Percentiles rank a stretch among this genome's conserved stretches.
phyloP scores from a whole-genome alignment of 192 early-diverging fungal genomes.

The Coemansia pectinata region DNA sequence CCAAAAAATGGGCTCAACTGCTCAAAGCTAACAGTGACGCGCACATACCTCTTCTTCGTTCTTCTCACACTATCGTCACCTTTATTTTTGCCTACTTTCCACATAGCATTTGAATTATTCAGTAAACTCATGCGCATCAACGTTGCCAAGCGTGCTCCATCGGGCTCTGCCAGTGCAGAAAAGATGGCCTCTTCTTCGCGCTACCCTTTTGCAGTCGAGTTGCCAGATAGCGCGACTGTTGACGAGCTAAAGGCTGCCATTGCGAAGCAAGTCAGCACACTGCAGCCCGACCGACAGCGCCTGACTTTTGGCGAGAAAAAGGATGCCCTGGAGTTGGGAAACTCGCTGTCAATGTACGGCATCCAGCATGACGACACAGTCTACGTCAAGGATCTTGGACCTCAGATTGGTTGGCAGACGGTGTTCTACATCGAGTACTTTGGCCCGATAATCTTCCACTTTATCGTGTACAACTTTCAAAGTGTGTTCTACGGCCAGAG shows the following conservation, averaged over 20 bases:
- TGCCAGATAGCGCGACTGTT: conserved; percentile 62
- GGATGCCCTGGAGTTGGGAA: conserved; percentile 56
- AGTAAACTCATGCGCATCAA: conserved; percentile 48
- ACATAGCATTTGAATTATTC: conserved; percentile 31
- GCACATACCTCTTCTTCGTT: neutral
- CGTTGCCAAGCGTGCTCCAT: conserved; percentile 31
- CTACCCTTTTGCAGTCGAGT: conserved; percentile 59
- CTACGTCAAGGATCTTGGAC: conserved; percentile 74
- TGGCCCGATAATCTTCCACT: conserved; percentile 86
- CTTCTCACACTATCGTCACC: neutral
- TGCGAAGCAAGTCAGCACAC: conserved; percentile 52
- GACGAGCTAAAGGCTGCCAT: conserved; percentile 72
- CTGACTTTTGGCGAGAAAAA: conserved; percentile 70
- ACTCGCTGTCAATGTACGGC: conserved; percentile 60
- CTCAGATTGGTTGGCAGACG: conserved; percentile 91
- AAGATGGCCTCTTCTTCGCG: conserved; percentile 19
- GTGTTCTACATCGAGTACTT: conserved; percentile 94
- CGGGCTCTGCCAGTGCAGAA: neutral
- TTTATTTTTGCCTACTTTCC: neutral
- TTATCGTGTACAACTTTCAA: conserved; percentile 78
- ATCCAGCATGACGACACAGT: conserved; percentile 66
- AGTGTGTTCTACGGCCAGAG: conserved; percentile 65
- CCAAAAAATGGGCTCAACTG: no score
- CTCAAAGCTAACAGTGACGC: neutral
- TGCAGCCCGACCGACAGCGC: conserved; percentile 79